Evolutionary conservation across 2,329 filamentous ascomycete genomes (phyloP).

Genomic region (Ceratocystis ficicola): DNA sequence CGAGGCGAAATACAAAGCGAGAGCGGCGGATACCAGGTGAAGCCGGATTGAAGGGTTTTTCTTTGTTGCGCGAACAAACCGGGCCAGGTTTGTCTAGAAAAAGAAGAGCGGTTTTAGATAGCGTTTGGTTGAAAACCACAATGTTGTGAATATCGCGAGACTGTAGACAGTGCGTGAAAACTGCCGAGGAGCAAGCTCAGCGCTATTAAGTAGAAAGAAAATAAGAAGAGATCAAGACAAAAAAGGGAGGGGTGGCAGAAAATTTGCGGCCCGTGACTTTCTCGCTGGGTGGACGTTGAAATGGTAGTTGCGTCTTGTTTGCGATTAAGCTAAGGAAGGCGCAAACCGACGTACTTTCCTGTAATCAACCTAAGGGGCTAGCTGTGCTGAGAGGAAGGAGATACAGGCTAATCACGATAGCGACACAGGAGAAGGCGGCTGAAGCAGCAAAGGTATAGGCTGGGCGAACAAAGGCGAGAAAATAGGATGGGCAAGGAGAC

Average conservation of each 20-base stretch:
- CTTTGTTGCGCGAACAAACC: not conserved
- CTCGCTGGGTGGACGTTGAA: not conserved
- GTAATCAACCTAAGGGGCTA: not conserved
- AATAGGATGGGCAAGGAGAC: not conserved
- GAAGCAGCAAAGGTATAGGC: not conserved
- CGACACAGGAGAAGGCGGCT: not conserved
- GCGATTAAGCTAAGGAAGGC: not conserved
- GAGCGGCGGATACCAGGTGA: not conserved
- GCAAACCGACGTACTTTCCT: constrained; percentile 2
- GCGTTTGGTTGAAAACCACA: not conserved
- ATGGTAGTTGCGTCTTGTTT: not conserved
- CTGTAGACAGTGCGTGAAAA: not conserved
- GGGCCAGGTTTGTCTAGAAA: not conserved
- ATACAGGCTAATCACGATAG: not conserved
- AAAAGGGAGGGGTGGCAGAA: not conserved
- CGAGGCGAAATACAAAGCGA: not conserved
- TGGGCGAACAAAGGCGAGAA: not conserved
- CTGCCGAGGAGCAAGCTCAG: not conserved
- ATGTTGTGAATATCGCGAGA: not conserved
- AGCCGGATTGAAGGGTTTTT: not conserved
- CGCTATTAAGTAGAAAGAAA: not conserved
- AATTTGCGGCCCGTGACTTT: not conserved
- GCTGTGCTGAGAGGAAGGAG: too few relatives aligned
- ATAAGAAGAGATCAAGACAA: not conserved
- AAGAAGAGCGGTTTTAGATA: not conserved